A percentile compares a stretch with the other conserved stretches of the same genome.
phyloP scores from a whole-genome alignment of 2,329 filamentous ascomycete genomes.

The Myriosclerotinia scirpicola region DNA sequence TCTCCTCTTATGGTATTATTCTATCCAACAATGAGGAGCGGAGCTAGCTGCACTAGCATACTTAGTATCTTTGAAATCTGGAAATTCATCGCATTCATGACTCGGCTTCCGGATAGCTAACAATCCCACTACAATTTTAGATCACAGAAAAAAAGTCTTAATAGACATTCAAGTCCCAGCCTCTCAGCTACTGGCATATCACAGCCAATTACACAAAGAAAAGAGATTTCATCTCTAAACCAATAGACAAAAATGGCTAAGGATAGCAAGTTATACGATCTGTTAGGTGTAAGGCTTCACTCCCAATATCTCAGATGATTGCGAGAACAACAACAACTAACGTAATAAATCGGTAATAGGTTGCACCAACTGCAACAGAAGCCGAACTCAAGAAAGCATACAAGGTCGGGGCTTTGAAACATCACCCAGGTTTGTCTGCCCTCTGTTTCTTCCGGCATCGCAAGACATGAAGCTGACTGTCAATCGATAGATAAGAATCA shows the following conservation, averaged over 20 bases:
- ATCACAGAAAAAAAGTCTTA: not conserved
- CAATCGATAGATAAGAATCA: conserved; percentile 80
- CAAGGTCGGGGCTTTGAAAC: conserved; percentile 79
- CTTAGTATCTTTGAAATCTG: not conserved
- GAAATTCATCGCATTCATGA: not conserved
- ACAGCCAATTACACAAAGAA: not conserved
- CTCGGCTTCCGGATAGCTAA: conserved; percentile 1
- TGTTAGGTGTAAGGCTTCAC: conserved; percentile 64
- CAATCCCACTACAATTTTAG: not conserved
- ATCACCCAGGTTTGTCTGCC: conserved; percentile 70
- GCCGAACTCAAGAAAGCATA: conserved; percentile 89
- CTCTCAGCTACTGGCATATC: not conserved
- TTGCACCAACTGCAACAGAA: conserved; percentile 76
- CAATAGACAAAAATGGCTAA: conserved; percentile 63
- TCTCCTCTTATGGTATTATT: not conserved
- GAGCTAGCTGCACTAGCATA: not conserved
- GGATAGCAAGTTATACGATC: conserved; percentile 77
- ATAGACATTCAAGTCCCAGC: not conserved
- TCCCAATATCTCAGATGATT: not conserved
- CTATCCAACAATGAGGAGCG: not conserved
- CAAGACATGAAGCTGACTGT: conserved; percentile 1
- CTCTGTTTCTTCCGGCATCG: conserved; percentile 12
- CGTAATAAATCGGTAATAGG: conserved; percentile 51
- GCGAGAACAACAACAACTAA: conserved; percentile 34
- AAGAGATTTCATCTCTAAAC: not conserved